Evolutionary conservation across 1,284 basidiomycete genomes (phyloP).

Genomic region (Naganishia sp.): DNA sequence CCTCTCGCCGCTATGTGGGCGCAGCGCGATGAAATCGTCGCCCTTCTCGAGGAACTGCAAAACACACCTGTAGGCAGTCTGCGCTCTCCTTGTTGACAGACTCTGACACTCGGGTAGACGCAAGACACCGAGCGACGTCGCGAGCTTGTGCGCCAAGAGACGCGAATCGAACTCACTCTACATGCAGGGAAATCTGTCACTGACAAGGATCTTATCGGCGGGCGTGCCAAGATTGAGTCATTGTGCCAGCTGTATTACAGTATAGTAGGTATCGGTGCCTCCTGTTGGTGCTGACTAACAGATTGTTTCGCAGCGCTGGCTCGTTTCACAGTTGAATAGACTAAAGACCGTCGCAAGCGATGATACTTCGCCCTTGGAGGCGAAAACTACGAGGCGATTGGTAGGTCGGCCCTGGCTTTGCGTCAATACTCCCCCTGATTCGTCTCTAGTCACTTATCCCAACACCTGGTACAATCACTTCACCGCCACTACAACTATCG

Average conservation of each 20-base stretch:
- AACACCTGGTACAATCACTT: background rate
- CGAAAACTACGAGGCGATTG: conserved; percentile 20
- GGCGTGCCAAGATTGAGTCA: conserved; percentile 71
- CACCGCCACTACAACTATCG: conserved; percentile 58
- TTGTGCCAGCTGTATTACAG: conserved; percentile 82
- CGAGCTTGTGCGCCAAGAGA: conserved; percentile 63
- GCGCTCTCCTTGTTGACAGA: background rate
- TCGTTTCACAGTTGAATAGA: conserved; percentile 66
- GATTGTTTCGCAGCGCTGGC: conserved; percentile 67
- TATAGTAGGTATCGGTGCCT: conserved; percentile 62
- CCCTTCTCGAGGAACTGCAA: conserved; percentile 66
- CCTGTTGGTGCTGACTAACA: conserved; percentile 5
- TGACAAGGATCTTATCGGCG: conserved; percentile 72
- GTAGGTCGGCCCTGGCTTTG: conserved; percentile 13
- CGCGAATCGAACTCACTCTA: conserved; percentile 69
- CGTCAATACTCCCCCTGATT: background rate
- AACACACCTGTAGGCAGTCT: conserved; percentile 45
- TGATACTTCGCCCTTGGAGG: conserved; percentile 56
- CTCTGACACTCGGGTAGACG: background rate
- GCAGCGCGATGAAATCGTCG: conserved; percentile 73
- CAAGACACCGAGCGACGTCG: conserved; percentile 18
- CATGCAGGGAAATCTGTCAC: conserved; percentile 61
- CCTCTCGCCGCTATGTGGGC: conserved; percentile 80
- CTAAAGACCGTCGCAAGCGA: conserved; percentile 68
- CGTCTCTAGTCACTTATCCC: conserved; percentile 7